Evolutionary conservation across 1,139 yeast species (phyloP), one percentile per base, ranked within the genome.

Genomic region (Diutina sp.): DNA sequence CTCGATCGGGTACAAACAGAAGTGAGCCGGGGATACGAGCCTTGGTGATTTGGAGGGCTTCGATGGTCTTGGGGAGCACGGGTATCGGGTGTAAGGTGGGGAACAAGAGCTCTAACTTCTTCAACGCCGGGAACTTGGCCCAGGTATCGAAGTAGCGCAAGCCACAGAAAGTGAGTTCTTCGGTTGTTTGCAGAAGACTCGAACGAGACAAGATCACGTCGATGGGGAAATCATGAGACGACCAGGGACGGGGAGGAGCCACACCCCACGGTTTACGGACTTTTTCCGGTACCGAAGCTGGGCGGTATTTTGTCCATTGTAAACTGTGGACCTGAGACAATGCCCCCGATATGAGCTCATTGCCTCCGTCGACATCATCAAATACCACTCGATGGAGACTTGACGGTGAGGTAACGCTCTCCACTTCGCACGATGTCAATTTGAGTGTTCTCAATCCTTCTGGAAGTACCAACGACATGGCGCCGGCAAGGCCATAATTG

Each of bases 331-430:
- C 16, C 6, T 18, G 41, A 32, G 14, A 38, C 5, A 50, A 18
- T 18, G 44, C 44, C 6, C 12, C 35, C 1, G 53, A 8, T 6
- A 50, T 32, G 14, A 50, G 35, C 2, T 30, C 41, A 16, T 50
- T 16, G 18, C 53, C 53, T 4, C 53, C 53, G 18, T 50, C 53
- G 7, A 50, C 53, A 12, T 50, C 53, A 32, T 50, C 53, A 50
- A 50, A 50, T 14, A 50, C 44, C n/a, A 50, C 44, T 8, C 21
- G 7, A 9, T 29, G 7, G 7, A 50, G 28, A 12, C 41, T 14
- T 4, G 53, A 38, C 6, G 53, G 41, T 12, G 38, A 12, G 4
- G n/a, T 30, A 9, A 38, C 18, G 5, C 32, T 11, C 11, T 30
- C 29, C 29, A 50, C 29, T 7, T 32, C 21, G 18, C 53, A 50